These are phyloP conservation scores for Russula sp. DNA, from an alignment of 768 basidiomycete species.

Conservation along the genomic window DNA sequence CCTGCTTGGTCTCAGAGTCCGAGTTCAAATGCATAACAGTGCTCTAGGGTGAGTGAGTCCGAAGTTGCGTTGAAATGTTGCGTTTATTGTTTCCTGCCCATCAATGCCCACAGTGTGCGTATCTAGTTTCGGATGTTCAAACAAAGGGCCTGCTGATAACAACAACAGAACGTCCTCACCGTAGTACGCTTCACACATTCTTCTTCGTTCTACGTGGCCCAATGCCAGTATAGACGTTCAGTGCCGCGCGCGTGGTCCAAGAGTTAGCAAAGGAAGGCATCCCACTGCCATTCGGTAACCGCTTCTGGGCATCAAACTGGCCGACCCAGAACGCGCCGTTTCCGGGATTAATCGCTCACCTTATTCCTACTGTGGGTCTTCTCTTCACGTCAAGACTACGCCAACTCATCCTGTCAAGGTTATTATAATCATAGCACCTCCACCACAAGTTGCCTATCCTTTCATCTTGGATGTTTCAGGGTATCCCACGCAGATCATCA, in stretches of 20 bases:
- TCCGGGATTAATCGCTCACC: constrained; percentile 49
- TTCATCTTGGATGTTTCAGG: constrained; percentile 56
- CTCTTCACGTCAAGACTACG: background rate
- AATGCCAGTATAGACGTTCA: constrained; percentile 38
- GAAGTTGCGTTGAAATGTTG: background rate
- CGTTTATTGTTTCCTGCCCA: background rate
- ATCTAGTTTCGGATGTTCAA: background rate
- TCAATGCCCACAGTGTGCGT: constrained; percentile 6
- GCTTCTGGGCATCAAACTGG: constrained; percentile 59
- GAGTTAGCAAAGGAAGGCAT: constrained; percentile 59
- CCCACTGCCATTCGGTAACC: constrained; percentile 52
- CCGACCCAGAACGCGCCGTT: constrained; percentile 52
- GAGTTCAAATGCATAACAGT: constrained; percentile 23
- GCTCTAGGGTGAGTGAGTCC: constrained; percentile 31
- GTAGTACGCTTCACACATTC: background rate
- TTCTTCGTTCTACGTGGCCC: background rate
- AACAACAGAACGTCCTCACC: constrained; percentile 14
- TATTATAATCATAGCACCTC: constrained; percentile 51
- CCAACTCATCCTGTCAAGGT: constrained; percentile 28
- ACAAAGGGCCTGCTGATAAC: background rate
- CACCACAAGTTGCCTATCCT: constrained; percentile 47
- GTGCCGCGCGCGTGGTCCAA: constrained; percentile 49
- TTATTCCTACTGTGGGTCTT: constrained; percentile 43
- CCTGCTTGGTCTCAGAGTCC: background rate
- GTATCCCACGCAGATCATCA: constrained; percentile 50